A percentile compares a stretch with the other conserved stretches of the same genome.
Conservation (phyloP, 73 alveolate species). For the Paramecium biaurelia region DNA sequence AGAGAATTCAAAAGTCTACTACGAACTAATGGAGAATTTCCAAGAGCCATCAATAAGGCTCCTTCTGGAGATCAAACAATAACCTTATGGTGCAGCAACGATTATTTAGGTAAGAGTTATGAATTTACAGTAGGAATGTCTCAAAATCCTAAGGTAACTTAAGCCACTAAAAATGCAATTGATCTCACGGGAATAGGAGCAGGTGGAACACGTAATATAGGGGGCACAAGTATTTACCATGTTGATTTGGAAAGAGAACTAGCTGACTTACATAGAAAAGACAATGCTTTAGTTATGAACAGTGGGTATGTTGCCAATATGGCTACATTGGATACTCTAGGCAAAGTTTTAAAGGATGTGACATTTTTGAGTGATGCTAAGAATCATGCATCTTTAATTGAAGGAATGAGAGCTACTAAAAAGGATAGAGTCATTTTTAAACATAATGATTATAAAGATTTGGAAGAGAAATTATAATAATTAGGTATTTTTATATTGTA, state of each 20-base stretch:
- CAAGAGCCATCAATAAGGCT: constrained; percentile 68
- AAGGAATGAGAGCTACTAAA: constrained; percentile 74
- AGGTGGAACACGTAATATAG: constrained; percentile 87
- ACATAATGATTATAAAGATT: constrained; percentile 77
- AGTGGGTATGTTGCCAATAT: constrained; percentile 85
- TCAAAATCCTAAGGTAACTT: constrained; percentile 69
- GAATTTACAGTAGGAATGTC: constrained; percentile 72
- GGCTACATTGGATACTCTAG: constrained; percentile 76
- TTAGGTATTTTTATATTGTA: constrained; percentile 12
- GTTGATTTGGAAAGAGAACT: constrained; percentile 74
- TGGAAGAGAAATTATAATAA: constrained; percentile 65
- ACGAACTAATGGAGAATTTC: constrained; percentile 74
- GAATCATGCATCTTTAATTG: constrained; percentile 84
- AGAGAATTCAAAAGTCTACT: constrained; percentile 71
- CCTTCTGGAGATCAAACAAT: constrained; percentile 53
- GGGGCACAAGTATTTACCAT: constrained; percentile 79
- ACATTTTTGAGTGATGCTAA: constrained; percentile 76
- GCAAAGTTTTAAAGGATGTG: constrained; percentile 64
- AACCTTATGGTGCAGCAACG: constrained; percentile 85
- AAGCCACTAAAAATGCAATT: constrained; percentile 71
- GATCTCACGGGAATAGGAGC: constrained; percentile 78
- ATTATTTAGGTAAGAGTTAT: constrained; percentile 66
- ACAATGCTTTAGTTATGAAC: constrained; percentile 70
- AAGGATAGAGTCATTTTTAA: constrained; percentile 67
- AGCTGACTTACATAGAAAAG: constrained; percentile 77